These are phyloP conservation scores for Beta corolliflora DNA, from an alignment of 179 eudicot genomes.

Conservation along the genomic window DNA sequence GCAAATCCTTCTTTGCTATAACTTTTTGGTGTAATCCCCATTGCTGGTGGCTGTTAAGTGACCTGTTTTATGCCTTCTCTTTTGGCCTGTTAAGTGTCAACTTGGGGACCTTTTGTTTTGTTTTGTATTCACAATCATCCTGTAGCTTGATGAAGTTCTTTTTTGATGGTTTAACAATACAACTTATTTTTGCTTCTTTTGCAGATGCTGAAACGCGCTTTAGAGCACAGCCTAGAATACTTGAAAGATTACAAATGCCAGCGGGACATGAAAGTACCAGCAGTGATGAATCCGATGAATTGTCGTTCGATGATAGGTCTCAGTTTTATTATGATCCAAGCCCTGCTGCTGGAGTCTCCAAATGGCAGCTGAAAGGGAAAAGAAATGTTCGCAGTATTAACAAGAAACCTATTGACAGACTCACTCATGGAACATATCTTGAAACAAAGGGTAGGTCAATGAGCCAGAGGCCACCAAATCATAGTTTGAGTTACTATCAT, in stretches of 20 bases:
- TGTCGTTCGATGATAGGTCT: constrained; percentile 40
- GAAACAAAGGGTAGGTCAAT: constrained; percentile 43
- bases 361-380: constrained; percentile 87
- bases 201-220: constrained; percentile 58
- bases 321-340: constrained; percentile 41
- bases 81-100: background rate
- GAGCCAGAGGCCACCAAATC: constrained; percentile 28
- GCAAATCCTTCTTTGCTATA: background rate
- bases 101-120: background rate
- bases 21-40: background rate
- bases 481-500: constrained; percentile 38
- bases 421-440: constrained; percentile 28
- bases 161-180: background rate
- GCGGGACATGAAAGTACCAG: constrained; percentile 57
- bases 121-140: background rate
- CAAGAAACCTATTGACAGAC: constrained; percentile 47
- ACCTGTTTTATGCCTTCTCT: background rate
- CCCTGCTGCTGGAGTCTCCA: constrained; percentile 52
- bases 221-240: constrained; percentile 50
- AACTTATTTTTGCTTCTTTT: constrained; percentile 19
- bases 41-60: background rate
- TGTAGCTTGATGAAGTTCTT: background rate
- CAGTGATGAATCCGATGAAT: constrained; percentile 54
- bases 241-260: constrained; percentile 45
- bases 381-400: constrained; percentile 61